Evolutionary conservation across 208 protist species (phyloP).

Genomic region (Wallacemonas rigidus): DNA sequence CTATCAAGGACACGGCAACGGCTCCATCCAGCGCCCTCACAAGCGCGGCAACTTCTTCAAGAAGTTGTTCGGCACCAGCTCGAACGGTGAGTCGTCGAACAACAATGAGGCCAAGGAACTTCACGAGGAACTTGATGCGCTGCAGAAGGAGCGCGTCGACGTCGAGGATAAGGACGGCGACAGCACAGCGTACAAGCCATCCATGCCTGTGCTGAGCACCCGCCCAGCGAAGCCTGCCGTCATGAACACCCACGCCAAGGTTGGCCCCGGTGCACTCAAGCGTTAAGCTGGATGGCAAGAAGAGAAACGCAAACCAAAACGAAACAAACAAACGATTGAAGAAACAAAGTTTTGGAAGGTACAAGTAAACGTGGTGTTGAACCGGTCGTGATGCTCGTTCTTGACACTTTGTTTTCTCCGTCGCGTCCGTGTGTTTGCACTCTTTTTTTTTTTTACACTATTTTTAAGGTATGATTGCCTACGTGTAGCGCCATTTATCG

Average conservation of each 20-base stretch:
- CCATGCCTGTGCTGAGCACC: constrained; percentile 38
- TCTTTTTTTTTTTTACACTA: constrained; percentile 21
- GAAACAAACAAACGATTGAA: constrained; percentile 16
- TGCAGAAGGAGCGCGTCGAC: constrained; percentile 60
- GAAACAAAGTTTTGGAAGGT: not conserved
- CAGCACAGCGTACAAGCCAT: constrained; percentile 58
- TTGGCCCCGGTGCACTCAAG: constrained; percentile 65
- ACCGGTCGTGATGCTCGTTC: no score
- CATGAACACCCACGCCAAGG: constrained; percentile 78
- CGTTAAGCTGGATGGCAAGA: constrained; percentile 20
- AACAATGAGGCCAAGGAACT: constrained; percentile 39
- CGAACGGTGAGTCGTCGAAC: constrained; percentile 10
- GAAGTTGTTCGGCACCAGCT: not conserved
- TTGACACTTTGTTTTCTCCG: not conserved
- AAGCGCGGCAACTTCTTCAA: constrained; percentile 18
- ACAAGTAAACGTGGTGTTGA: not conserved
- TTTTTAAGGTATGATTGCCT: not conserved
- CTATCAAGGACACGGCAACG: constrained; percentile 18
- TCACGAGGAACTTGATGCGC: constrained; percentile 57
- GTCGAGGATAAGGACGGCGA: constrained; percentile 74
- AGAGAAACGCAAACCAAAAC: not conserved
- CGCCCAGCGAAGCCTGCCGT: constrained; percentile 48
- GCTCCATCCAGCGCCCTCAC: constrained; percentile 11
- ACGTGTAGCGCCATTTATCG: not conserved
- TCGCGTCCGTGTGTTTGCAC: not conserved